These are phyloP conservation scores for Arabis hirsuta DNA, from an alignment of 345 rosid genomes.

Conservation along the genomic window DNA sequence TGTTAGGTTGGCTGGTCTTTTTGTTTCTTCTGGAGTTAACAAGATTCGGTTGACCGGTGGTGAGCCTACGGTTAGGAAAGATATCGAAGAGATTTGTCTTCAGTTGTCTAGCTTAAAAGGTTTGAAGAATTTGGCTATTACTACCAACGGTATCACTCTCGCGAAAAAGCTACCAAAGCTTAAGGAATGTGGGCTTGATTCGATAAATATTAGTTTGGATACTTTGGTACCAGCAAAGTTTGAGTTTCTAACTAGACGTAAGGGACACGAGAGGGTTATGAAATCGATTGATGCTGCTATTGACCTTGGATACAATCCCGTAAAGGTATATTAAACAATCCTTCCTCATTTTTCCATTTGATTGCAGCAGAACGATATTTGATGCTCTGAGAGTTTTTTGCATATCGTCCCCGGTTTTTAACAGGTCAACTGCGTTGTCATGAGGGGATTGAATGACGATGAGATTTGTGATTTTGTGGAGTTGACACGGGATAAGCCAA, in stretches of 20 bases:
- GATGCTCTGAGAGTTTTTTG: constrained; percentile 25
- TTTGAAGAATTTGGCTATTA: constrained; percentile 75
- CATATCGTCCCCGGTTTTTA: background rate
- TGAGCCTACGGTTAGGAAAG: constrained; percentile 87
- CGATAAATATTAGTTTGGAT: constrained; percentile 83
- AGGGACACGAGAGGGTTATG: constrained; percentile 79
- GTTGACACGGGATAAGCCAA: constrained; percentile 75
- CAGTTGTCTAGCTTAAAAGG: constrained; percentile 77
- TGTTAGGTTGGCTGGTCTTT: constrained; percentile 68
- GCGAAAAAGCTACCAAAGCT: constrained; percentile 82
- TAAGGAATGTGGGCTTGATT: constrained; percentile 71
- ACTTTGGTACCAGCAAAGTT: constrained; percentile 86
- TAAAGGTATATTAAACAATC: constrained; percentile 58
- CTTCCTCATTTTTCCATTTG: constrained; percentile 3
- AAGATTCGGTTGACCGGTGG: constrained; percentile 97
- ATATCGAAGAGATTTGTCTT: constrained; percentile 75
- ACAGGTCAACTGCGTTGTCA: constrained; percentile 92
- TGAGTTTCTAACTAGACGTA: constrained; percentile 88
- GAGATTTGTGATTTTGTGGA: constrained; percentile 94
- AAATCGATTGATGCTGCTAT: constrained; percentile 80
- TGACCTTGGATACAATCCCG: constrained; percentile 82
- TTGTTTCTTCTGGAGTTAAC: constrained; percentile 80
- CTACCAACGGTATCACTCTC: constrained; percentile 89
- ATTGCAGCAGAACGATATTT: constrained; percentile 6
- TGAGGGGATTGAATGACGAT: constrained; percentile 95